Conservation (phyloP, 164 flowering plant genomes). For the Vitis riparia region DNA sequence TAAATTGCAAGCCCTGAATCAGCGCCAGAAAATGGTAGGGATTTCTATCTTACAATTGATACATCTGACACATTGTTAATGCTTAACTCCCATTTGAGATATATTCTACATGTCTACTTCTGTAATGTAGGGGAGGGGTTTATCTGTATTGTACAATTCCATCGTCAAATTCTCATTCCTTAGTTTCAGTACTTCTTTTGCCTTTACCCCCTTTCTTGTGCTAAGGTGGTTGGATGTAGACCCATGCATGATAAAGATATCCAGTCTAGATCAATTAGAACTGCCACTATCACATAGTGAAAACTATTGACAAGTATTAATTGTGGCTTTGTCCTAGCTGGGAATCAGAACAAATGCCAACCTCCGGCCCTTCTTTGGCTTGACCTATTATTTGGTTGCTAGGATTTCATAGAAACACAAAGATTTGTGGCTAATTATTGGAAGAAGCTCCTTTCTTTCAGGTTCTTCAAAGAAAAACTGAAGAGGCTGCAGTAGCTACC, state of each 20-base stretch:
- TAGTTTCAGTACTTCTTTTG: neutral
- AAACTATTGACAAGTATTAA: neutral
- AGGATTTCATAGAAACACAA: neutral
- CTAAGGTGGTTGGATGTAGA: neutral
- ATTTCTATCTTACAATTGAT: neutral
- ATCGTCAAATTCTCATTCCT: neutral
- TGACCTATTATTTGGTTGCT: neutral
- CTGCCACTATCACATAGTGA: neutral
- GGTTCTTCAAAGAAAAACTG: slow-evolving; percentile 96
- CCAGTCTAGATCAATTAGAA: neutral
- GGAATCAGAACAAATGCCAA: neutral
- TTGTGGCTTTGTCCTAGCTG: neutral
- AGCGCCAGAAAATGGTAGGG: slow-evolving; percentile 86
- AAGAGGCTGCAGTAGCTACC: slow-evolving; percentile 95
- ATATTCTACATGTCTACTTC: neutral
- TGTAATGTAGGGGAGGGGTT: neutral
- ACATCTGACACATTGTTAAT: too few species aligned
- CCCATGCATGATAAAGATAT: neutral
- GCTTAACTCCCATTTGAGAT: neutral
- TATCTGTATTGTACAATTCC: neutral
- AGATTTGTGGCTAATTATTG: neutral
- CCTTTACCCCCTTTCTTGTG: neutral
- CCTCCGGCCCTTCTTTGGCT: neutral
- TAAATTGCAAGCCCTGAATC: slow-evolving; percentile 86
- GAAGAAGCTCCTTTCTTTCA: slow-evolving; percentile 20